These are phyloP conservation scores for Aurifilum marmelostoma DNA, from an alignment of 2,329 filamentous ascomycete genomes.

Conservation along the genomic window DNA sequence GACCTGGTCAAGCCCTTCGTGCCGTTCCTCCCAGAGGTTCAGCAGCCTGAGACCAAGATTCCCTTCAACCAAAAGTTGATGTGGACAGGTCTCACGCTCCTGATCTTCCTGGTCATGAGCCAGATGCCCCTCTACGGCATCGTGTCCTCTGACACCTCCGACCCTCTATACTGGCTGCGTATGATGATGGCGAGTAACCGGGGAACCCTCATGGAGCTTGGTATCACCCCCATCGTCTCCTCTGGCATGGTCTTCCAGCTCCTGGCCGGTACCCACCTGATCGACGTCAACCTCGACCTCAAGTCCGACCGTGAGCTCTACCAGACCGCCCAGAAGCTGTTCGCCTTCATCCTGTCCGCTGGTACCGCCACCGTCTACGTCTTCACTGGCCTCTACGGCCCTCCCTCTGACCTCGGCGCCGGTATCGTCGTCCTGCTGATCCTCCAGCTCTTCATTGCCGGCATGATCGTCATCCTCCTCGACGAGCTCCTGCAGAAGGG, in stretches of 20 bases:
- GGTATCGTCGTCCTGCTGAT: slow-evolving; percentile 98
- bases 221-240: slow-evolving; percentile 98
- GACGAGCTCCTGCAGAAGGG: slow-evolving; percentile 99
- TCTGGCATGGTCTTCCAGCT: slow-evolving; percentile 99
- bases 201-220: slow-evolving; percentile 93
- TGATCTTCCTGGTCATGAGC: slow-evolving; percentile 99
- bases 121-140: slow-evolving; percentile 99
- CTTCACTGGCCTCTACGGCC: slow-evolving; percentile 96
- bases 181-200: slow-evolving; percentile 99
- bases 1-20: slow-evolving; percentile 99
- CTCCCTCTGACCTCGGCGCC: slow-evolving; percentile 94
- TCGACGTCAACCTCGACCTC: slow-evolving; percentile 99
- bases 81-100: slow-evolving; percentile 91
- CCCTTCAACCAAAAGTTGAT: slow-evolving; percentile 98
- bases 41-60: slow-evolving; percentile 96
- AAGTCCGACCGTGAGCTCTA: slow-evolving; percentile 99
- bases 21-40: slow-evolving; percentile 98
- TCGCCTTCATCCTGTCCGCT: slow-evolving; percentile 96
- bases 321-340: slow-evolving; percentile 99
- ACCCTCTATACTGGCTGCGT: slow-evolving; percentile 98
- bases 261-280: slow-evolving; percentile 97
- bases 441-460: slow-evolving; percentile 95
- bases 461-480: slow-evolving; percentile 97
- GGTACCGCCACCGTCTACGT: slow-evolving; percentile 98
- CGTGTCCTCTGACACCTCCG: slow-evolving; percentile 96